phyloP scores from a whole-genome alignment of 1,284 basidiomycete genomes.

The Apiotrichum mycotoxinovorans region DNA sequence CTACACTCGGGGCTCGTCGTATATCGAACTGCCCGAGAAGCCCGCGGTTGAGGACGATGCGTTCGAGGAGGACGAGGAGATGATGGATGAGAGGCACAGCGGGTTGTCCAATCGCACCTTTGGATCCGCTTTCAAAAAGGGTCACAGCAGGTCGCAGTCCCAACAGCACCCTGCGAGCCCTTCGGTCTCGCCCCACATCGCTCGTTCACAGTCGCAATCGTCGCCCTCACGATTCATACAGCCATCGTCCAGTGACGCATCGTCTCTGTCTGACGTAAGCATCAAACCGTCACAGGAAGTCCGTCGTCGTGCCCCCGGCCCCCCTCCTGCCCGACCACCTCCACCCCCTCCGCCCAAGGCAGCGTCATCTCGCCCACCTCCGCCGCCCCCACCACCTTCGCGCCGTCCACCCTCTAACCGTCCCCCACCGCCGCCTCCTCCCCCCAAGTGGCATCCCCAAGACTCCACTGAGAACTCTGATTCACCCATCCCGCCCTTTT shows the following conservation, averaged over 20 bases:
- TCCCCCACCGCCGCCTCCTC: neutral
- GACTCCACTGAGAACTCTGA: too few species aligned
- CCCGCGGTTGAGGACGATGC: neutral
- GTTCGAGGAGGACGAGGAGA: neutral
- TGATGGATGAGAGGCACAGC: neutral
- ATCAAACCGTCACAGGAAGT: conserved; percentile 17
- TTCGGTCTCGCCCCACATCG: too few species aligned
- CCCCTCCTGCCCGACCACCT: conserved; percentile 22
- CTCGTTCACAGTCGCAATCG: neutral
- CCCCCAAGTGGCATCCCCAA: neutral
- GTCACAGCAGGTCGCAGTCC: neutral
- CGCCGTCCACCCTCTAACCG: neutral
- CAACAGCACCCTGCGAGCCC: too few species aligned
- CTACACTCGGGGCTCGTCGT: neutral
- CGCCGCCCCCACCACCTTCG: neutral
- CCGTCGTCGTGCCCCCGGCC: conserved; percentile 5
- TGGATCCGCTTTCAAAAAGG: neutral
- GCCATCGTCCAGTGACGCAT: neutral
- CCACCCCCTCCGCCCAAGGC: neutral
- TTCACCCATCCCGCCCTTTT: too few species aligned
- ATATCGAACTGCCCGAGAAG: neutral
- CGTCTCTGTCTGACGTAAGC: neutral
- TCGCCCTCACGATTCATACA: neutral
- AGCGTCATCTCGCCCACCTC: neutral
- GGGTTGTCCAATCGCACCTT: neutral